Conservation (phyloP, 2,329 filamentous ascomycete genomes). For the Fonsecaea pedrosoi region DNA sequence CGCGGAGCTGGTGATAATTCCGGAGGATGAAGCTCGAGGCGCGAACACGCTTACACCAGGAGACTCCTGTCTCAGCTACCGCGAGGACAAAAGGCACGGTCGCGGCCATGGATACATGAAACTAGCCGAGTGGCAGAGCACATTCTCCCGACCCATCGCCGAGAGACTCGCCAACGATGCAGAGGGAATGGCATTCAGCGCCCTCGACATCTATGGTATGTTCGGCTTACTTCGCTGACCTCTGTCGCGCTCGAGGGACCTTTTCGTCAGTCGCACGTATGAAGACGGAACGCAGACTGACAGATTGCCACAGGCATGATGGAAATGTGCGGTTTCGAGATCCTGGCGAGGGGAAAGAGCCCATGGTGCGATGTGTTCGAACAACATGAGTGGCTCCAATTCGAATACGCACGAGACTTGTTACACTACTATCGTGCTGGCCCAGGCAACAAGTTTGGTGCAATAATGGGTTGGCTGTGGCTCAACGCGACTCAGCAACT, state of each 20-base stretch:
- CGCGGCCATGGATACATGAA: conserved; percentile 59
- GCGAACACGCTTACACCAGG: conserved; percentile 65
- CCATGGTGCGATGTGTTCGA: conserved; percentile 65
- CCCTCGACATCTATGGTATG: conserved; percentile 63
- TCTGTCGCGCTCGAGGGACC: neutral
- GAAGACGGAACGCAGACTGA: neutral
- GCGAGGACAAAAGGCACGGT: conserved; percentile 50
- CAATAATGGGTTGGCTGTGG: conserved; percentile 64
- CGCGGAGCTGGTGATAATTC: conserved; percentile 59
- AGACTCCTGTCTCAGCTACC: conserved; percentile 51
- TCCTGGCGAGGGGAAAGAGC: conserved; percentile 59
- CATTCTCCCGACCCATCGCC: conserved; percentile 57
- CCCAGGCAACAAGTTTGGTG: conserved; percentile 61
- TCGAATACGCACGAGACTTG: conserved; percentile 65
- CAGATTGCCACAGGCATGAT: conserved; percentile 44
- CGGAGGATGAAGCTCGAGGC: conserved; percentile 58
- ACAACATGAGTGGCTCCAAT: conserved; percentile 59
- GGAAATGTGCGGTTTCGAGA: conserved; percentile 68
- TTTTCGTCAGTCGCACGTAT: neutral
- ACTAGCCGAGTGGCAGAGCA: conserved; percentile 55
- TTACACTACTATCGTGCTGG: conserved; percentile 66
- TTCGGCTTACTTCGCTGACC: neutral
- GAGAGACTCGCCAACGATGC: conserved; percentile 54
- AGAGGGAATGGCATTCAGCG: conserved; percentile 51
- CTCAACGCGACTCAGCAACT: conserved; percentile 62